Conservation (phyloP, 2,329 filamentous ascomycete species). For the Triangularia verruculosa region DNA sequence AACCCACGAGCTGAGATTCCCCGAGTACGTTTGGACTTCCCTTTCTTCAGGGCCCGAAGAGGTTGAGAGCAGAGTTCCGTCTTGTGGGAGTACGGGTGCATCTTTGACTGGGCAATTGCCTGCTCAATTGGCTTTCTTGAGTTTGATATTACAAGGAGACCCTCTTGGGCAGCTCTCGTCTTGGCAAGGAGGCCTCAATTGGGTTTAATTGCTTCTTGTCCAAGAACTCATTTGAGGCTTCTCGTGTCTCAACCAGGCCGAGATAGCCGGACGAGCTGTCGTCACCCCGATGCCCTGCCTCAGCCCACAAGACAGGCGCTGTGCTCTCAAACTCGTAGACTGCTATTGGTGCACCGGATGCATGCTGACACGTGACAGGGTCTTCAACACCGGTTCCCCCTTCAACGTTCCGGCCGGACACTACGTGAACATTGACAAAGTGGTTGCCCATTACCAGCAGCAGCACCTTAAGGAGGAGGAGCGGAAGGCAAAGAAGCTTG, state of each 20-base stretch:
- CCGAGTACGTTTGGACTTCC: constrained; percentile 49
- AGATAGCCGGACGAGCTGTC: not conserved
- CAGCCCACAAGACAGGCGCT: not conserved
- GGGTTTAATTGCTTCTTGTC: not conserved
- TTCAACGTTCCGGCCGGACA: constrained; percentile 56
- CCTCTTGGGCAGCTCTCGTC: not conserved
- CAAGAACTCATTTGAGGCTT: not conserved
- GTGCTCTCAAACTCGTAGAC: not conserved
- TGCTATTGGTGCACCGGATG: constrained; percentile 19
- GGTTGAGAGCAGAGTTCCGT: not conserved
- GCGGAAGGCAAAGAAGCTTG: constrained; percentile 50
- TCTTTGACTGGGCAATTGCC: not conserved
- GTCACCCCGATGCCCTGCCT: not conserved
- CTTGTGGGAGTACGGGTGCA: not conserved
- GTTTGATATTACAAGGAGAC: not conserved
- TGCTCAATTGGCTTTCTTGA: not conserved
- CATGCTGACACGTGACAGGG: constrained; percentile 39
- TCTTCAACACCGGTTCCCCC: constrained; percentile 48
- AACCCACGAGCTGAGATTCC: constrained; percentile 52
- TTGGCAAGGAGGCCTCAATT: not conserved
- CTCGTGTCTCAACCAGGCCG: not conserved
- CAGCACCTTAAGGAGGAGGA: constrained; percentile 54
- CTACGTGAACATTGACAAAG: constrained; percentile 51
- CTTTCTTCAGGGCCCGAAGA: not conserved
- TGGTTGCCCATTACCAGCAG: constrained; percentile 56